These are phyloP conservation scores for Noccaea caerulescens DNA, from an alignment of 345 rosid genomes.

Conservation along the genomic window DNA sequence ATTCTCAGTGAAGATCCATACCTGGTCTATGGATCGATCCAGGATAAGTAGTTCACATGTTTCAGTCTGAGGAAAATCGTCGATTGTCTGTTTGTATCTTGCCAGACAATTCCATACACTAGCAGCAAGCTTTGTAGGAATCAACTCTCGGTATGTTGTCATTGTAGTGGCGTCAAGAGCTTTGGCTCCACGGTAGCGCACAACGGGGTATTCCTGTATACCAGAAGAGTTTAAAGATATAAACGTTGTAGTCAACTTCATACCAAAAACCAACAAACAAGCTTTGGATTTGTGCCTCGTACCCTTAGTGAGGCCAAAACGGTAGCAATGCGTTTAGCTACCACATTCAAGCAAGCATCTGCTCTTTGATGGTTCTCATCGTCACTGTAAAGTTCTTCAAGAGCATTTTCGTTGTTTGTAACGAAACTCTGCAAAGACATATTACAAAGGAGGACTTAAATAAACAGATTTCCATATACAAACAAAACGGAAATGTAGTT, in stretches of 20 bases:
- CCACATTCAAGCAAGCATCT: slow-evolving; percentile 83
- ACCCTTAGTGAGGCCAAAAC: slow-evolving; percentile 96
- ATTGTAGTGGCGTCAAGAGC: slow-evolving; percentile 89
- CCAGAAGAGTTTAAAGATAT: slow-evolving; percentile 27
- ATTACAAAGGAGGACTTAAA: not conserved
- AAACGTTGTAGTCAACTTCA: slow-evolving; percentile 20
- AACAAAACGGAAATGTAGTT: not conserved
- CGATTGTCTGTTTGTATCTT: slow-evolving; percentile 70
- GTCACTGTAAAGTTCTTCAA: slow-evolving; percentile 84
- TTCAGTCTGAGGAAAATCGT: slow-evolving; percentile 84
- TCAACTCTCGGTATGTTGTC: slow-evolving; percentile 87
- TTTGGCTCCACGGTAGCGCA: slow-evolving; percentile 90
- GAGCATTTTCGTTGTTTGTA: slow-evolving; percentile 82
- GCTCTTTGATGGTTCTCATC: slow-evolving; percentile 79
- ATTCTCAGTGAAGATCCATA: slow-evolving; percentile 34
- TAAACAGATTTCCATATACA: not conserved
- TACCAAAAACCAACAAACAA: slow-evolving; percentile 26
- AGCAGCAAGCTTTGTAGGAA: slow-evolving; percentile 98
- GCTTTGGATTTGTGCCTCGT: slow-evolving; percentile 35
- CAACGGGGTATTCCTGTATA: slow-evolving; percentile 85
- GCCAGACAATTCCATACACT: slow-evolving; percentile 83
- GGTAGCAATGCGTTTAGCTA: slow-evolving; percentile 90
- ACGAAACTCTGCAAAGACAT: slow-evolving; percentile 61
- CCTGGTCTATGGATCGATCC: slow-evolving; percentile 97
- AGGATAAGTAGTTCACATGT: slow-evolving; percentile 93